Base-by-base conservation (phyloP, 768 basidiomycete genomes). In the Kwoniella dendrophila region DNA sequence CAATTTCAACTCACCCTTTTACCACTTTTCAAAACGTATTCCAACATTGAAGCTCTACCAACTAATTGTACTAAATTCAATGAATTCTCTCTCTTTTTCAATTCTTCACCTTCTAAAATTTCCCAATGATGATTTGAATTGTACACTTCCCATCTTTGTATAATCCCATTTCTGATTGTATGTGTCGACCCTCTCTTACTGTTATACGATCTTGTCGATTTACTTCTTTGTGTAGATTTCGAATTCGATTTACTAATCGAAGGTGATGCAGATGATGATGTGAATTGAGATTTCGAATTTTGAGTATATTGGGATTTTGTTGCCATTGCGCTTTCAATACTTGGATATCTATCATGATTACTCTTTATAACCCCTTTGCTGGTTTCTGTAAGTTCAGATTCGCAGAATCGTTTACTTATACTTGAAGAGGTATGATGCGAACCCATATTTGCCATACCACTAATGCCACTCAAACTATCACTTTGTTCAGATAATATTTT, bases 11-110 rank as follows among this genome's bases (percentile, higher is more conserved):
- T 64, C 56, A 73, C 74, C 59, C 71, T 53, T 58, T 71, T 73
- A 0, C 70, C 74, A 8, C 63, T 59, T 30, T 44, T 51, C 29
- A 73, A 52, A 26, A 71, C 66, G 53, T 62, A 58, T 56, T 75
- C 73, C 22, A 74, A 49, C 3, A 72, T 65, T 27, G 57, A 67
- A 32, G 73, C 73, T 47, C 73, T 45, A 8, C 73, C 73, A 7
- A 72, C 64, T n/a, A 74, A 55, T 6, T 59, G 20, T 1, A 40
- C 56, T 26, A 74, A 45, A 27, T 74, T 69, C 73, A 74, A 59
- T 43, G 26, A 44, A 36, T 69, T 66, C 55, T 74, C 73, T 47
- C 38, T 59, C 26, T 43, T 62, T 43, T 48, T 57, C n/a, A 60
- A 32, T 32, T 62, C 66, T 38, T 41, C 40, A 27, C 33, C 53